Base-by-base conservation (phyloP, 495 filamentous ascomycete genomes). In the Aspergillus mulundensis region DNA sequence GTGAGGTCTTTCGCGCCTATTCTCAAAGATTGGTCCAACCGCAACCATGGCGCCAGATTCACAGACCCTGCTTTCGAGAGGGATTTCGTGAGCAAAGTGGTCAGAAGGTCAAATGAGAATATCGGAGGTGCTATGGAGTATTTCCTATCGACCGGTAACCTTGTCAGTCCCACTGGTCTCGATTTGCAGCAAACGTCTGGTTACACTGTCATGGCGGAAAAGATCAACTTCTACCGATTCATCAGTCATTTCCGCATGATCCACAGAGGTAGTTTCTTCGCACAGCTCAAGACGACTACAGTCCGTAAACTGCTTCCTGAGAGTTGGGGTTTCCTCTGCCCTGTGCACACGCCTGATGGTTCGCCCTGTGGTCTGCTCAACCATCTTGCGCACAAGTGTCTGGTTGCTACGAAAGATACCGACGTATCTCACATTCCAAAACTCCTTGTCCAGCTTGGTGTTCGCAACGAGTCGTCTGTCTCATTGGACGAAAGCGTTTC, bases 161-260 rank as follows among this genome's bases (percentile, higher is more conserved):
- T 98, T 25, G 81, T 87, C 60, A 95, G 89, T 74, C 87, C 88
- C 6, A 92, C 88, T 30, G 94, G 94, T 62, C 79, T 98, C 43
- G 94, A 97, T 81, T 70, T 97, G 58, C 93, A 97, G 60, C 94
- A 98, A 67, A 82, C 85, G 0, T 95, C 94, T 24, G 94, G 94
- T 54, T 98, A 94, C 72, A 95, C 89, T 0, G 89, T 98, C 36
- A 93, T 97, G 53, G 94, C 94, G 4, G 94, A 98, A 71, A 97
- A 97, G 79, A 91, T 97, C 65, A 98, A 98, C 78, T 98, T 97
- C 76, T 87, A 95, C 64, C 88, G 94, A 61, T 98, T 98, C 75
- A 95, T 98, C 74, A 93, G 89, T 76, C 94, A 98, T 69, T 98
- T 98, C 79, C 90, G 94, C 48, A 97, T 96, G 91, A 91, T 98